Evolutionary conservation across 2,329 filamentous ascomycete species (phyloP).

Genomic region (Colletotrichum sansevieriae): DNA sequence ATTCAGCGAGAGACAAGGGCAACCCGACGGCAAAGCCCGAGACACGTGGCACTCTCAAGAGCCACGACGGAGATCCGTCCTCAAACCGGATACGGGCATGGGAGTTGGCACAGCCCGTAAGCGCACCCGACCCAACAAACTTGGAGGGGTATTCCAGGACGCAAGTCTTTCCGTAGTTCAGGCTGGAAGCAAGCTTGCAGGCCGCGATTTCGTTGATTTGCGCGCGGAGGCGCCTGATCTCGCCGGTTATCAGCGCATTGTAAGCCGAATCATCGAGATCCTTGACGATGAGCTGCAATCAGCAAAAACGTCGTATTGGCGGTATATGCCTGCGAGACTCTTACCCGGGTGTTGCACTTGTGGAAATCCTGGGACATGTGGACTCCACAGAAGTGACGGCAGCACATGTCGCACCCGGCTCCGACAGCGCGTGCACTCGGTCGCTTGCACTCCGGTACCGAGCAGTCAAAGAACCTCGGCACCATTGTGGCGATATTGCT

Average conservation of each 20-base stretch:
- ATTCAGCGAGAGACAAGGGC: conserved; percentile 43
- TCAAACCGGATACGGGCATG: conserved; percentile 46
- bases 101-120: conserved; percentile 46
- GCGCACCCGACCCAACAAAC: conserved; percentile 39
- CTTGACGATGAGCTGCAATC: not conserved
- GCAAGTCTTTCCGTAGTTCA: conserved; percentile 41
- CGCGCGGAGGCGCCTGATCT: conserved; percentile 40
- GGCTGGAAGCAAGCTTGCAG: conserved; percentile 42
- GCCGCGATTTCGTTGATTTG: conserved; percentile 42
- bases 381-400: no score
- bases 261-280: not conserved
- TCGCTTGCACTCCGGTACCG: no score
- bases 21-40: conserved; percentile 43
- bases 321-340: no score
- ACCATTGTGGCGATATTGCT: no score
- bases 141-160: conserved; percentile 36
- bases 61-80: conserved; percentile 45
- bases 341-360: no score
- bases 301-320: no score
- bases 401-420: no score
- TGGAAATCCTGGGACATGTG: no score
- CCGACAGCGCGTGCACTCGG: no score
- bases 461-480: no score
- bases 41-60: conserved; percentile 46
- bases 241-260: conserved; percentile 22